Percentiles rank a stretch among this genome's conserved stretches.
phyloP scores from a whole-genome alignment of 2,329 filamentous ascomycete genomes.

The Fusarium clavum region DNA sequence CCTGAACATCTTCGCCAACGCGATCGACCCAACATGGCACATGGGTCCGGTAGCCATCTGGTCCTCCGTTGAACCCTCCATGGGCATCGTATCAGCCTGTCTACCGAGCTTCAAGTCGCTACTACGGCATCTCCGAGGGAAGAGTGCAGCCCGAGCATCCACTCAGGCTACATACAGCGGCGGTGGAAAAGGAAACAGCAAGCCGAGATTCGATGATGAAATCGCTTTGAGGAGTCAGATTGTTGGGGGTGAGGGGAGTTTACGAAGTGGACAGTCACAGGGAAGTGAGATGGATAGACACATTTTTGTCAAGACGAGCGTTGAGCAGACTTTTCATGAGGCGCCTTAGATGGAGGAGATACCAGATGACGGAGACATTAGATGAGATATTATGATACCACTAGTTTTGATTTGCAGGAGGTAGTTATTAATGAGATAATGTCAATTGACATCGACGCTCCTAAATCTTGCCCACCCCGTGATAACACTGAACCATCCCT shows the following conservation, averaged over 20 bases:
- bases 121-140: neutral
- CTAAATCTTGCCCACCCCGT: no score
- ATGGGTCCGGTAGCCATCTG: constrained; percentile 26
- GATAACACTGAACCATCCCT: neutral
- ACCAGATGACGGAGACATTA: neutral
- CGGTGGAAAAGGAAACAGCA: neutral
- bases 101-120: constrained; percentile 22
- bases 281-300: constrained; percentile 3
- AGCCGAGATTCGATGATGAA: constrained; percentile 6
- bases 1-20: neutral
- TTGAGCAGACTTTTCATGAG: constrained; percentile 15
- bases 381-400: neutral
- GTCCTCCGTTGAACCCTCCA: constrained; percentile 20
- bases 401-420: neutral
- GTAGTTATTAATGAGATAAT: neutral
- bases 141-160: neutral
- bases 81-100: constrained; percentile 21
- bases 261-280: neutral
- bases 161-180: neutral
- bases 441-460: neutral
- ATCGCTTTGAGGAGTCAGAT: constrained; percentile 14
- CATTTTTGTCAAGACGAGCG: constrained; percentile 22
- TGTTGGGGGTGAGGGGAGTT: constrained; percentile 9
- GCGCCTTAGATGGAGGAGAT: neutral
- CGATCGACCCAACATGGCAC: constrained; percentile 5